Evolutionary conservation across 345 rosid genomes (phyloP), one percentile per base, ranked within the genome.

Genomic region (Noccaea bulbosa): DNA sequence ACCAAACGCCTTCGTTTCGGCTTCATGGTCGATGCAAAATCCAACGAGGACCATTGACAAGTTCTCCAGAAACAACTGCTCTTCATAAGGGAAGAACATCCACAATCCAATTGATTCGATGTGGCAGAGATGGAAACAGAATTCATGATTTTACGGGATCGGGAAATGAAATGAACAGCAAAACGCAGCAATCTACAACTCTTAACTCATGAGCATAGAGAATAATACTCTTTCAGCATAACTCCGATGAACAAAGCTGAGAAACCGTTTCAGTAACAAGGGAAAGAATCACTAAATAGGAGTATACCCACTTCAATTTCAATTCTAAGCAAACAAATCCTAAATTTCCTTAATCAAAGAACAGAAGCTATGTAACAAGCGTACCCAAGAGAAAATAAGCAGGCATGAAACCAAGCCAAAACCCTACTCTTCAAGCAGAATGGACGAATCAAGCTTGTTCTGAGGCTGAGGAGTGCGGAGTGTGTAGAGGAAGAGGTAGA

Each of bases 101-200:
- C 43, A 67, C 63, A 61, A 69, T 56, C 56, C 48, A 82, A 63
- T 12, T 73, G 75, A 69, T 71, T 70, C 44, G 72, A 46, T 22
- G 72, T 41, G 43, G 52, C 43, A 34, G 37, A 53, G 73, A 62
- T 51, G 34, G 81, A 73, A 44, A 70, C 50, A 48, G 75, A 70
- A 64, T 59, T 71, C 85, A 73, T 70, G 45, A 56, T 51, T 8
- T 40, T 41, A 60, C 56, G 22, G 6, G 55, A 37, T 4, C 11
- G 1, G 24, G 55, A 41, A 54, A 30, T 40, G n/a, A 37, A 39
- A 39, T 41, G 41, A 30, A 59, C 38, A 66, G 37, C 30, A 17
- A 56, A 59, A 35, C 44, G 16, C 39, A 75, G 16, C 15, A 74
- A 48, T 62, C 46, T 30, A 60, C 62, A 51, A 64, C 59, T 47